Base-by-base conservation (phyloP, 306 rosid species). In the Prunus campanulata region DNA sequence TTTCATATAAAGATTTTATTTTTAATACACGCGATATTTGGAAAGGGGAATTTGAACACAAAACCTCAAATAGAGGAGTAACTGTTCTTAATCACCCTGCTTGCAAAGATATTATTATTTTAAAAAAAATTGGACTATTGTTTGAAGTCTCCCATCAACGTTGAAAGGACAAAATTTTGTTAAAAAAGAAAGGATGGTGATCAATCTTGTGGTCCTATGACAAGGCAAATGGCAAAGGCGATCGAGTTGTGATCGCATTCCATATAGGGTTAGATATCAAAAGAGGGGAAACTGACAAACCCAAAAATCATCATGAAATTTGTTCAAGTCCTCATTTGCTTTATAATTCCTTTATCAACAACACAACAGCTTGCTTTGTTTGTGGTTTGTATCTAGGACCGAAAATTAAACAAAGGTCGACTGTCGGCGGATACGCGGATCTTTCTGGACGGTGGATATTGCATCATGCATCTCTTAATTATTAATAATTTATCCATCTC, bases 341-440 rank as follows among this genome's bases (percentile, higher is more conserved):
- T 68, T 1, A 20, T 8, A 67, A 22, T 8, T 54, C 8, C 39
- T 35, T 18, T n/a, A 11, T 12, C n/a, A 46, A 48, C 42, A 48
- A 6, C 2, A 47, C 0, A 70, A 11, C 59, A 70, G 22, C 62
- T 70, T 0, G 25, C 14, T 22, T 69, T 69, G 42, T 39, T 39
- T 39, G 44, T 39, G 44, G 44, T 39, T 39, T 39, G 44, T 39
- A 39, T 39, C 2, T 7, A 7, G 44, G 44, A 39, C 9, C 9
- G 6, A 39, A 39, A 39, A 39, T 39, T 6, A 39, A 3, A 29
- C n/a, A 60, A 49, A 11, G 5, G 30, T 48, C 56, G 9, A 39
- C 74, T 86, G 96, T 54, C 89, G 84, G 96, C 66, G 63, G 93
- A 90, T 84, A 81, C 77, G 88, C 77, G 78, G 68, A 90, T 92